Evolutionary conservation across 345 rosid genomes (phyloP).

Genomic region (Lepidium didymum): DNA sequence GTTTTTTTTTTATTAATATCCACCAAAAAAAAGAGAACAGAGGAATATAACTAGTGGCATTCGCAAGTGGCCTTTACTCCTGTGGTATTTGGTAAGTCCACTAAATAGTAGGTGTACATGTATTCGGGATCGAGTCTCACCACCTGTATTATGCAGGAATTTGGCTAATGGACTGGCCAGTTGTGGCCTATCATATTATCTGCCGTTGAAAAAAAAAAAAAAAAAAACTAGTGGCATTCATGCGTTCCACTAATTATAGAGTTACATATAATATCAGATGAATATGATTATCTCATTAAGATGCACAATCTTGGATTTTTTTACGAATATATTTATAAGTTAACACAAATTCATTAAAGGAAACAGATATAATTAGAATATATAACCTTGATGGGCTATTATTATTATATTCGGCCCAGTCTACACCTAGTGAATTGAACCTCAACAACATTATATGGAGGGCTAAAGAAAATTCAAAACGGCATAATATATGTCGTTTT

Average conservation of each 20-base stretch:
- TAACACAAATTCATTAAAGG: background rate
- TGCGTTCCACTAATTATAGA: background rate
- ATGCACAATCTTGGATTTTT: background rate
- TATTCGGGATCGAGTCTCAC: no score
- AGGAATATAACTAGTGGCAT: background rate
- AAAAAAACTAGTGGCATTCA: background rate
- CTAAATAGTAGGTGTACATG: no score
- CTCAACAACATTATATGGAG: background rate
- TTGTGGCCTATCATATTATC: no score
- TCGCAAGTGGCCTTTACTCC: no score
- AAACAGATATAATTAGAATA: background rate
- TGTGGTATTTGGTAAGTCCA: no score
- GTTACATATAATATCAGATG: background rate
- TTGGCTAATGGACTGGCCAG: no score
- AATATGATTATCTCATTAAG: background rate
- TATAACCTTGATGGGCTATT: background rate
- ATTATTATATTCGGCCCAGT: background rate
- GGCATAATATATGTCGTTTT: conserved; percentile 93
- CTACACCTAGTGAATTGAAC: no score
- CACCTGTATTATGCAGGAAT: no score
- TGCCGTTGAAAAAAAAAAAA: no score
- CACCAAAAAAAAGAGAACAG: background rate
- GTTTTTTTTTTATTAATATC: background rate
- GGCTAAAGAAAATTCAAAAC: conserved; percentile 26
- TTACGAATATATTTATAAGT: background rate